Percentiles rank a stretch among this genome's conserved stretches.
Conservation (phyloP, 75 land plant genomes). For the Adiantum capillusveneris region DNA sequence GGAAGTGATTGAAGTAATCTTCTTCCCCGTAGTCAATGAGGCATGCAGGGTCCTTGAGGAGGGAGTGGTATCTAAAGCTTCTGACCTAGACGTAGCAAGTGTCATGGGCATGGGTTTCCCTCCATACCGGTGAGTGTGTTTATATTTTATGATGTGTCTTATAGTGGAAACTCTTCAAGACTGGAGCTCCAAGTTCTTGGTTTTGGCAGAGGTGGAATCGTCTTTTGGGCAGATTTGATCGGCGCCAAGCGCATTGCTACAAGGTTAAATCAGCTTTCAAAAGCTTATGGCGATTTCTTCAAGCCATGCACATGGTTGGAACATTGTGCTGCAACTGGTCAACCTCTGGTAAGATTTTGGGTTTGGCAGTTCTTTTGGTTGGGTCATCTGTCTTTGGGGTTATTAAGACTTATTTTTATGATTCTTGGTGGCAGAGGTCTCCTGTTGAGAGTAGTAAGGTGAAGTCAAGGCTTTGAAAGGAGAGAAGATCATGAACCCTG, state of each 20-base stretch:
- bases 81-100: conserved; percentile 68
- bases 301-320: conserved; percentile 75
- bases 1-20: conserved; percentile 89
- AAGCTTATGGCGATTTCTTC: conserved; percentile 62
- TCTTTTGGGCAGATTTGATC: conserved; percentile 83
- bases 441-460: neutral
- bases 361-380: conserved; percentile 39
- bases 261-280: conserved; percentile 58
- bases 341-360: conserved; percentile 70
- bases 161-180: neutral
- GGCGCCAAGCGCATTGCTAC: conserved; percentile 53
- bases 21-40: conserved; percentile 93
- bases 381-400: neutral
- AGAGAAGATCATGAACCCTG: too few species aligned
- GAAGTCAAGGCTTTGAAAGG: neutral
- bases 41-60: conserved; percentile 82
- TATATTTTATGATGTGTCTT: neutral
- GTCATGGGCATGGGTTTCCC: conserved; percentile 93
- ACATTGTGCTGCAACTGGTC: conserved; percentile 69
- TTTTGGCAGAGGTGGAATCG: conserved; percentile 71
- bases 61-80: conserved; percentile 74
- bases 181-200: neutral
- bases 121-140: conserved; percentile 61
- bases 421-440: neutral
- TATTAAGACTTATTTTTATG: neutral